Base-by-base conservation (phyloP, 2,329 filamentous ascomycete genomes). In the Monosporascus sp. region DNA sequence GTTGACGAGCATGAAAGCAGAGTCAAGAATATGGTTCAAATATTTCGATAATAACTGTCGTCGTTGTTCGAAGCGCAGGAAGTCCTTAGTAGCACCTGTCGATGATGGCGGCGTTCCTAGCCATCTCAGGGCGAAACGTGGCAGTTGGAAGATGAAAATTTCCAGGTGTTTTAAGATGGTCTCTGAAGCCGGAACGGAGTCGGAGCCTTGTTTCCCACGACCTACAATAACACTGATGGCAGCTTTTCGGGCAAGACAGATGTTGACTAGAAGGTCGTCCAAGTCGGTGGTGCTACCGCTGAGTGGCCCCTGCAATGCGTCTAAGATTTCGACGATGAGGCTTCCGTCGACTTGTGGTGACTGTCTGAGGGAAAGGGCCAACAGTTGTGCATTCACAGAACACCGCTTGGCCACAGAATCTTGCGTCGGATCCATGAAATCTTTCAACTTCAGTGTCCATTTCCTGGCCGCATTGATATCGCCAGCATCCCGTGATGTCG, bases 121-220 rank as follows among this genome's bases (percentile, higher is more conserved):
- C 81, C 84, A 87, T 46, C 83, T 75, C 6, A 81, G 70, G 47
- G 78, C 73, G 60, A 87, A 83, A 2, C 82, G 76, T 14, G 84
- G 83, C 54, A 82, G 79, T 51, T 81, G 76, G 31, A 81, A 72
- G 24, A 86, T 70, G 46, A 86, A 76, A 0, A 74, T 70, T 58
- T 84, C 80, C 7, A 85, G 72, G n/a, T 77, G 70, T 54, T 64
- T 60, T 51, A 49, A 64, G 18, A 24, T 55, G 48, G 18, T 58
- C 44, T 44, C 45, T 37, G 52, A 53, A 52, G 53, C 50, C 45
- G 49, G 52, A 6, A 56, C 27, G 18, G 52, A 48, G 41, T 31
- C 27, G 18, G 48, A 36, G 15, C 52, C 48, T 37, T 49, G 58
- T 44, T 53, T 58, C n/a, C 54, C 31, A 1, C 53, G 51, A 11